Evolutionary conservation across 2,329 filamentous ascomycete genomes (phyloP), one percentile per base, ranked within the genome.

Genomic region (Fusarium algeriense): DNA sequence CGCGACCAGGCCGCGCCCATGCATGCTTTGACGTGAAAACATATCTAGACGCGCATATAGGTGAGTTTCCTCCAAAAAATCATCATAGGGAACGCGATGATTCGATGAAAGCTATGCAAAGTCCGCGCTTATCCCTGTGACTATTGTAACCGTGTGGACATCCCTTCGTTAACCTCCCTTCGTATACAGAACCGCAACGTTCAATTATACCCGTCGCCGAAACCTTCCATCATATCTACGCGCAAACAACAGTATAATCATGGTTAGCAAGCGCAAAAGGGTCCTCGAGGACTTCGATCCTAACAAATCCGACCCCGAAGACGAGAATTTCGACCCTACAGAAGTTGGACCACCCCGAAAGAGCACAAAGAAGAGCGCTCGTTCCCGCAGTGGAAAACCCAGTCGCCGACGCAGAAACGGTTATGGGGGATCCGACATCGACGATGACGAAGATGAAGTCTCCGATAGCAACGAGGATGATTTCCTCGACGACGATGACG

Each of bases 261-360:
- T 82, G 80, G 76, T 74, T 46, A 78, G 78, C 61, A 90, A 90
- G 78, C 83, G 89, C 58, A 91, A 90, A 84, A 82, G 86, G 69
- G 84, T 84, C 63, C 80, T 89, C 60, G 85, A 89, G 69, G 84
- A 85, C 59, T 91, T 91, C 73, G 90, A 92, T 78, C 88, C 88
- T 6, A 91, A 91, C 78, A 87, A 89, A 77, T 91, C 90, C 54
- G 90, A 92, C 73, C 84, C 90, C 4, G 86, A 89, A 53, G 90
- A 92, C 76, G 88, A 89, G 71, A 90, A 90, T 78, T 92, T 91
- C 75, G 86, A 90, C 63, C 89, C 89, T 19, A 77, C 78, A 26
- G 84, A 85, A 71, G 83, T 80, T 30, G 81, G 82, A 9, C 70
- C 70, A 34, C 81, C 85, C 19, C 80, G 80, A 17, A 82, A 82